Conservation (phyloP, 2,329 filamentous ascomycete genomes). For the Parafenestella ontariensis region DNA sequence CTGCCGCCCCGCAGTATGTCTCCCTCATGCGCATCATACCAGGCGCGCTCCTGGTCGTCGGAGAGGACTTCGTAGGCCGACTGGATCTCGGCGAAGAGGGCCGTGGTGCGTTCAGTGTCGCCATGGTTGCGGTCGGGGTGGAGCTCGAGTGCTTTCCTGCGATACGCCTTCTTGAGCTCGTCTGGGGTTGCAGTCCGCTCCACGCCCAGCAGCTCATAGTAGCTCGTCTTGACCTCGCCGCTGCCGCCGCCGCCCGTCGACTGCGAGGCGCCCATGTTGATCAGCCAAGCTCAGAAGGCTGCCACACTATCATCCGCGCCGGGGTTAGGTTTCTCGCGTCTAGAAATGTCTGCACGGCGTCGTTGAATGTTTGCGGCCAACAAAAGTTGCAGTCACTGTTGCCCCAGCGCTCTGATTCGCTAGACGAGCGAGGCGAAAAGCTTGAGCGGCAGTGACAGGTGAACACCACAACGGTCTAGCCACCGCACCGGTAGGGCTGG, state of each 20-base stretch:
- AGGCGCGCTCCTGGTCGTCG: slow-evolving; percentile 92
- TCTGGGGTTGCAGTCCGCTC: slow-evolving; percentile 77
- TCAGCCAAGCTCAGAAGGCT: slow-evolving; percentile 1
- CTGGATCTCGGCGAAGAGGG: slow-evolving; percentile 88
- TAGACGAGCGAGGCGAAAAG: slow-evolving; percentile 12
- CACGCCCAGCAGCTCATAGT: slow-evolving; percentile 84
- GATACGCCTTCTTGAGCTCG: slow-evolving; percentile 95
- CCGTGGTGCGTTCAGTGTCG: slow-evolving; percentile 82
- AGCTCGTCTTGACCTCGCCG: slow-evolving; percentile 70
- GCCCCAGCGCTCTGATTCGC: slow-evolving; percentile 20
- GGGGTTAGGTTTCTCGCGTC: slow-evolving; percentile 10
- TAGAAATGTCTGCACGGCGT: slow-evolving; percentile 15
- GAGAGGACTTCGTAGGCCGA: slow-evolving; percentile 95
- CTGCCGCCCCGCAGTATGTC: slow-evolving; percentile 77
- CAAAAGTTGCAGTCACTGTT: slow-evolving; percentile 17
- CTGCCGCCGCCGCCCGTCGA: slow-evolving; percentile 44
- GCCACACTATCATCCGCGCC: slow-evolving; percentile 17
- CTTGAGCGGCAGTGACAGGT: slow-evolving; percentile 12
- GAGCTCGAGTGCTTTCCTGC: slow-evolving; percentile 86
- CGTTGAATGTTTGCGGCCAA: slow-evolving; percentile 9
- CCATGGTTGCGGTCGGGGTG: slow-evolving; percentile 94
- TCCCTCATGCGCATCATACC: slow-evolving; percentile 95
- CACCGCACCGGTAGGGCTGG: slow-evolving; percentile 3
- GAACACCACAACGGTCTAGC: slow-evolving; percentile 13
- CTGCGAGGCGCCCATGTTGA: slow-evolving; percentile 56